A percentile compares a stretch with the other conserved stretches of the same genome.
These are phyloP conservation scores for Yarrowia alimentaria DNA, from an alignment of 805 yeast species.

Conservation along the genomic window DNA sequence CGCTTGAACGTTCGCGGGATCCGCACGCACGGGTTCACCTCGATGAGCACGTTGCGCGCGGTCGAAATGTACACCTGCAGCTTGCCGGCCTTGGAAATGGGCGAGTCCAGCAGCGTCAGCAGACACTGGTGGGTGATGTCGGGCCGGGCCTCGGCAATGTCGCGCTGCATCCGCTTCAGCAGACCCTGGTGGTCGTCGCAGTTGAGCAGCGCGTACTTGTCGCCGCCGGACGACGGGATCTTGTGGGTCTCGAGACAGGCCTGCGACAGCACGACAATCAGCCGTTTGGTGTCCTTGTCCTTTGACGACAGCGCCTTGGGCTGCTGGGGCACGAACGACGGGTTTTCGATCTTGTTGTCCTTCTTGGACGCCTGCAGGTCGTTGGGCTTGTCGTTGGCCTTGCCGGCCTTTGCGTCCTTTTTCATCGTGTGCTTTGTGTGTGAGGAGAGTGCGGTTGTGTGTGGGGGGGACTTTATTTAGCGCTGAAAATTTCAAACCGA, in stretches of 20 bases:
- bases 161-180: constrained; percentile 92
- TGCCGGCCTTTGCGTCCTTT: constrained; percentile 19
- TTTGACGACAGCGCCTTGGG: constrained; percentile 78
- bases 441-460: neutral
- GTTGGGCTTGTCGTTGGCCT: constrained; percentile 35
- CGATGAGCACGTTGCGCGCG: constrained; percentile 89
- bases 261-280: constrained; percentile 91
- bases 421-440: constrained; percentile 9
- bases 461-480: neutral
- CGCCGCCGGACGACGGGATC: constrained; percentile 74
- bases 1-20: constrained; percentile 98
- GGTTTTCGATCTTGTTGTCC: constrained; percentile 40
- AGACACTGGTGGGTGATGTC: constrained; percentile 98
- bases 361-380: constrained; percentile 29
- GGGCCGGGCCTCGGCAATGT: constrained; percentile 98
- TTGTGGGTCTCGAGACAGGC: constrained; percentile 96
- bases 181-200: constrained; percentile 99
- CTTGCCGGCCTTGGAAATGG: constrained; percentile 95
- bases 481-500: too few species aligned
- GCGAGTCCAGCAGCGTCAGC: constrained; percentile 91
- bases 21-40: constrained; percentile 93
- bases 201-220: constrained; percentile 87
- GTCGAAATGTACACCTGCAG: constrained; percentile 96
- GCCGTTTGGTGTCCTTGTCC: constrained; percentile 81
- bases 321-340: constrained; percentile 84